Percentiles rank a stretch among this genome's conserved stretches.
phyloP scores from a whole-genome alignment of 1,284 basidiomycete species.

The Marasmius tenuissimus region DNA sequence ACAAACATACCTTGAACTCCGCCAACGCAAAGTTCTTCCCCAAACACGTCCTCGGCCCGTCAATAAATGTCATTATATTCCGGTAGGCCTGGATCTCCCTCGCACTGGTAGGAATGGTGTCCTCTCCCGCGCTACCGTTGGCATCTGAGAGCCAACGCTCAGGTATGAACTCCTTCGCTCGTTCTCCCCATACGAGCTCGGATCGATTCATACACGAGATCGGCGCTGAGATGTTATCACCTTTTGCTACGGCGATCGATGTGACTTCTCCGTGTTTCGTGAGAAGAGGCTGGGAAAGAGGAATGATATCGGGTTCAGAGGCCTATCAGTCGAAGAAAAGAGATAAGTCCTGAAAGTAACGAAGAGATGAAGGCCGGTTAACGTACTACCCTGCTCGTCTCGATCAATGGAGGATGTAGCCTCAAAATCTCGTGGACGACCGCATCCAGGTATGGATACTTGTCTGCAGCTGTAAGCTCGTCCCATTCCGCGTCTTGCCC shows the following conservation, averaged over 20 bases:
- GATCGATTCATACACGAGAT: constrained; percentile 36
- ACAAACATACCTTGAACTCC: constrained; percentile 45
- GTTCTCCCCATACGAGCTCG: constrained; percentile 36
- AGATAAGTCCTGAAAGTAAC: constrained; percentile 19
- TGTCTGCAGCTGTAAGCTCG: not conserved
- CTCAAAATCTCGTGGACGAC: constrained; percentile 50
- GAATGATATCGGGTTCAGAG: constrained; percentile 53
- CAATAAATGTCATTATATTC: constrained; percentile 47
- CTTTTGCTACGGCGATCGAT: constrained; percentile 35
- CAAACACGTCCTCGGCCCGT: constrained; percentile 47
- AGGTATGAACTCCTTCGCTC: constrained; percentile 39
- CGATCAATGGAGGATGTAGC: constrained; percentile 41
- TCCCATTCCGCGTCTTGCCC: constrained; percentile 18
- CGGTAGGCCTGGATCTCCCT: constrained; percentile 40
- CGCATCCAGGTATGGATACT: constrained; percentile 24
- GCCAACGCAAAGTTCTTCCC: constrained; percentile 44
- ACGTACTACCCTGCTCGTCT: constrained; percentile 42
- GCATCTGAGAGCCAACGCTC: constrained; percentile 34
- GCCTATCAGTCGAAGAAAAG: constrained; percentile 31
- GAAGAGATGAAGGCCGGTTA: constrained; percentile 8
- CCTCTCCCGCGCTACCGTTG: not conserved
- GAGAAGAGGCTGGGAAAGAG: constrained; percentile 28
- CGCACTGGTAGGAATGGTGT: constrained; percentile 11
- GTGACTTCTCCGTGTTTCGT: constrained; percentile 34
- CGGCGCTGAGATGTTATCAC: constrained; percentile 34